These are phyloP conservation scores for Tothia fuscella DNA, from an alignment of 2,329 filamentous ascomycete genomes.

Conservation along the genomic window DNA sequence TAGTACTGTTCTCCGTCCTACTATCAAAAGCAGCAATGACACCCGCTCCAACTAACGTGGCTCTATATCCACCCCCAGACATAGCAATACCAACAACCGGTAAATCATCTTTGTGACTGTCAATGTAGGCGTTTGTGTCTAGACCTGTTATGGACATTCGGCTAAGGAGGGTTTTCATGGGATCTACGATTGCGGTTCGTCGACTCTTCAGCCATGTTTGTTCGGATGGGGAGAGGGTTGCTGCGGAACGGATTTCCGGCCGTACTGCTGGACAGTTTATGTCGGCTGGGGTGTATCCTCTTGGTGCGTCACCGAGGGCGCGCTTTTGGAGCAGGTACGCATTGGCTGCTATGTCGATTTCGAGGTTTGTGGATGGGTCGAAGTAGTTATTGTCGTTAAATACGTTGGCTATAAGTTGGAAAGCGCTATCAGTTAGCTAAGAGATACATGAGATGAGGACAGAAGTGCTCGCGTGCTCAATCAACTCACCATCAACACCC, in stretches of 20 bases:
- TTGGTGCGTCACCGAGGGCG: conserved; percentile 2
- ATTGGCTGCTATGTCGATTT: too few relatives aligned
- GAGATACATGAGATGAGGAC: too few relatives aligned
- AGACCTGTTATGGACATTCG: conserved; percentile 67
- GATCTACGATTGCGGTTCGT: conserved; percentile 58
- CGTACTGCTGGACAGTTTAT: conserved; percentile 58
- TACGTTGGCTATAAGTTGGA: too few relatives aligned
- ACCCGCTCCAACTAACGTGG: conserved; percentile 74
- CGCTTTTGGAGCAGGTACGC: too few relatives aligned
- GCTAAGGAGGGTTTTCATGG: conserved; percentile 63
- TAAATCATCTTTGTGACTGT: conserved; percentile 40
- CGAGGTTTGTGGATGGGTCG: too few relatives aligned
- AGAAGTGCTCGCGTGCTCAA: too few relatives aligned
- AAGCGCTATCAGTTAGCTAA: too few relatives aligned
- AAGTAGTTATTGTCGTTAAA: too few relatives aligned
- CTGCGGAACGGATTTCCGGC: conserved; percentile 56
- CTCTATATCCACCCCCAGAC: conserved; percentile 77
- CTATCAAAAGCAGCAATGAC: conserved; percentile 68
- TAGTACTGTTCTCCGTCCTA: conserved; percentile 52
- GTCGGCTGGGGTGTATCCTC: conserved; percentile 51
- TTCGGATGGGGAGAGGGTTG: conserved; percentile 55
- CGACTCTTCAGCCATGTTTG: conserved; percentile 60
- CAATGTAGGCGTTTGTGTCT: conserved; percentile 62
- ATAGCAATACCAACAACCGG: conserved; percentile 66
- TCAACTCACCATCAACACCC: too few relatives aligned